A percentile compares a stretch with the other conserved stretches of the same genome.
These are phyloP conservation scores for Ustilago curta DNA, from an alignment of 1,284 basidiomycete genomes.

Conservation along the genomic window DNA sequence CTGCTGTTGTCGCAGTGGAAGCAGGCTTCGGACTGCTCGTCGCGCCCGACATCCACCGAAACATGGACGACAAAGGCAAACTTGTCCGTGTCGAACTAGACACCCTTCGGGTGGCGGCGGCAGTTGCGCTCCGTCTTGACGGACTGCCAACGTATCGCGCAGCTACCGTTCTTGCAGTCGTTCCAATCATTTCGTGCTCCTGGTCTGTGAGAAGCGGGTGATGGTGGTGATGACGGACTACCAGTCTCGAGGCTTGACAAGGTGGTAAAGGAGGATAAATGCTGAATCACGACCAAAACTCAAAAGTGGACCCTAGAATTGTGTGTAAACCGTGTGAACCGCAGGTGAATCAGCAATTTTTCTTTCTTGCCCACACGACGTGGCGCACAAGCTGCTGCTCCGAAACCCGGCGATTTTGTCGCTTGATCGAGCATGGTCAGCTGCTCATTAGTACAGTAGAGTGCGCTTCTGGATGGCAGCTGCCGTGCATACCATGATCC, in stretches of 20 bases:
- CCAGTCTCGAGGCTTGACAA: background rate
- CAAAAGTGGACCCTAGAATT: background rate
- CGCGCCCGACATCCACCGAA: constrained; percentile 4
- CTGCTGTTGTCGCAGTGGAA: no score
- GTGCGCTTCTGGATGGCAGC: no score
- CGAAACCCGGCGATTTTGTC: no score
- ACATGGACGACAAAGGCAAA: background rate
- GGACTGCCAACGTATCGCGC: background rate
- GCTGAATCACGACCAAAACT: background rate
- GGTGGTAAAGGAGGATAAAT: background rate
- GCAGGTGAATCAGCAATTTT: constrained; percentile 3
- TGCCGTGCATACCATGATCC: no score
- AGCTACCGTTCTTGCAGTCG: background rate
- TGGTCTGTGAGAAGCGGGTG: no score
- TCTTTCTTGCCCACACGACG: background rate
- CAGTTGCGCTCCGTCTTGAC: background rate
- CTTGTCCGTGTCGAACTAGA: background rate
- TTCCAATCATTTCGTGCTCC: background rate
- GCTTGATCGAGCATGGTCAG: no score
- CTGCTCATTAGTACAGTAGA: no score
- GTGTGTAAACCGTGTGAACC: no score
- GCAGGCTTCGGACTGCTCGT: background rate
- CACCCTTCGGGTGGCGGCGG: background rate
- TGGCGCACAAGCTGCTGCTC: no score
- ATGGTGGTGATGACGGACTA: background rate